Base-by-base conservation (phyloP, 257 asterid species). In the Verbascum thapsus region DNA sequence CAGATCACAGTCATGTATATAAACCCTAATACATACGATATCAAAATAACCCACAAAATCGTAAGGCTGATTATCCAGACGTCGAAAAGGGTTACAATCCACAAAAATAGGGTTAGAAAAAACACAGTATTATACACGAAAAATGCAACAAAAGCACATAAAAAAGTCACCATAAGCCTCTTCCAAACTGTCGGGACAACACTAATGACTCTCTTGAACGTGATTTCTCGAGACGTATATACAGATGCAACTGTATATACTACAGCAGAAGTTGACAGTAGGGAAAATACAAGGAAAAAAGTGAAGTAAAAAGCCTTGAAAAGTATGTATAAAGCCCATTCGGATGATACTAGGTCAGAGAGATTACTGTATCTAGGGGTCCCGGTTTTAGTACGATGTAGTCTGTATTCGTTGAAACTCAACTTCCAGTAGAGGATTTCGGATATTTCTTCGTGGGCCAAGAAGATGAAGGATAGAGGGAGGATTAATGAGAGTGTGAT, bases 131-230 rank as follows among this genome's bases (percentile, higher is more conserved):
- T 75, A 68, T 77, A 86, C 1, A 32, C 53, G 3, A 73, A 73
- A 23, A 79, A 73, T 0, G 79, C 73, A 0, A 72, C 12, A 48
- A 74, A 76, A 41, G 73, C 48, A 61, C 81, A 79, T 10, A 81
- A 16, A 52, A 83, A 83, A 11, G 95, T 83, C 45, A 72, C 58
- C 66, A 81, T 63, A 5, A 83, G 80, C 66, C 88, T 61, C 77
- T 79, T 83, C 91, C 95, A 86, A 1, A 83, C 91, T 70, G 53
- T 79, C 2, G 91, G 91, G 35, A 84, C 83, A 30, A 84, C 87
- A 45, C 81, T 72, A 66, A 80, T 74, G 72, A 87, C 77, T 41
- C 71, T 87, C 69, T 18, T 63, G 70, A 74, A 80, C 9, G 74
- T 64, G 5, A 74, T 12, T 8, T 82, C 88, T 0, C 76, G 73